Evolutionary conservation across 1,284 basidiomycete genomes (phyloP), one percentile per base, ranked within the genome.

Genomic region (Ceratobasidium sp.): DNA sequence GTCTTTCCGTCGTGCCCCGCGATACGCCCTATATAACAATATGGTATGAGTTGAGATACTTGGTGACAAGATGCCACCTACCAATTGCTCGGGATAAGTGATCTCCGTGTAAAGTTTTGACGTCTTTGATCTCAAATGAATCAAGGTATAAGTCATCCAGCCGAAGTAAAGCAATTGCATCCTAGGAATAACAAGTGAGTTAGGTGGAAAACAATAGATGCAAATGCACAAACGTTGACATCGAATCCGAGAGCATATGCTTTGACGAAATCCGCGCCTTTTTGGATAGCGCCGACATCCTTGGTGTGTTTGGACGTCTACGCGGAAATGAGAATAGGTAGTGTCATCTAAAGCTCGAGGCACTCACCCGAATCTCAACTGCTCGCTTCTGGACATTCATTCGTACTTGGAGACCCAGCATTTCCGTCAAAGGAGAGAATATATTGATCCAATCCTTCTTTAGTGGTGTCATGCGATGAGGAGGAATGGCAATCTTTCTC

Each of bases 1-100:
- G 97, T 99, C 84, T 98, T 97, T 62, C 97, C 97, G 78, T 98
- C 96, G 82, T 99, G 96, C 11, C 97, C 97, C 8, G 97, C 97
- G 81, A 99, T 98, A 79, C 97, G 95, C 79, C 94, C 93, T 93
- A 80, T 8, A 41, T 69, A 60, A 19, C 54, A 31, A n/a, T 36
- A 41, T 63, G 48, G 36, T 6, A 45, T 29, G 4, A 41, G 19
- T 50, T 33, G 14, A 29, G 54, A 22, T 4, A 7, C 36, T 50
- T 17, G 47, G 27, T 51, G 59, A 31, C 9, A 44, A 24, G 14
- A 65, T 71, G 54, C 36, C 29, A 56, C 17, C 54, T 78, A 92
- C 96, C 97, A 76, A 99, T 99, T 14, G 97, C 97, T 78, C 97
- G 92, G 19, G 94, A 93, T 14, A 99, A 86, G 82, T 99, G 98